Percentiles rank a stretch among this genome's conserved stretches.
These are phyloP conservation scores for Aspergillus biplanus DNA, from an alignment of 495 filamentous ascomycete species.

Conservation along the genomic window DNA sequence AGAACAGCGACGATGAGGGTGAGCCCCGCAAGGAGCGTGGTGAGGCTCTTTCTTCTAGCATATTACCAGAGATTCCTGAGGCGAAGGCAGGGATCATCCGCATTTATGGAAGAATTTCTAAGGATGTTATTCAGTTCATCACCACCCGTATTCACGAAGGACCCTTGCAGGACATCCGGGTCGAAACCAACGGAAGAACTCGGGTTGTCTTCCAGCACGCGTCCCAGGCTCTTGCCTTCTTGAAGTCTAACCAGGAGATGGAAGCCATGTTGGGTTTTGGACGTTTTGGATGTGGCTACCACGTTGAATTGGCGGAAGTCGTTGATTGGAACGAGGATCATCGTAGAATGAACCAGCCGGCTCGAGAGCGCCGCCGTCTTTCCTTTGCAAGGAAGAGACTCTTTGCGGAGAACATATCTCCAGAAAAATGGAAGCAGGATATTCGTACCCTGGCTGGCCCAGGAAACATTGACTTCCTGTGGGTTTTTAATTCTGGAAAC, in stretches of 20 bases:
- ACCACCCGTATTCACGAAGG: conserved; percentile 40
- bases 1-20: conserved; percentile 23
- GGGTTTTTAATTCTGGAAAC: conserved; percentile 43
- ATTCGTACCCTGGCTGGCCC: conserved; percentile 34
- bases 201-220: conserved; percentile 36
- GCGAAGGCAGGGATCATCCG: conserved; percentile 35
- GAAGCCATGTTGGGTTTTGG: conserved; percentile 27
- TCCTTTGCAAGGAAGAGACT: conserved; percentile 39
- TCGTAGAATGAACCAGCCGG: conserved; percentile 38
- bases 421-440: conserved; percentile 36
- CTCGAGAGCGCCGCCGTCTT: conserved; percentile 40
- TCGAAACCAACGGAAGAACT: conserved; percentile 28
- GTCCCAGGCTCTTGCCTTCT: conserved; percentile 32
- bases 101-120: conserved; percentile 25
- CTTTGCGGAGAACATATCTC: conserved; percentile 33
- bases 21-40: background rate
- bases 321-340: conserved; percentile 38
- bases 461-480: conserved; percentile 38
- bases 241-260: conserved; percentile 34
- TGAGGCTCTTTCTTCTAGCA: conserved; percentile 5
- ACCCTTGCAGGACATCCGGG: conserved; percentile 33
- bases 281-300: conserved; percentile 34
- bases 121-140: conserved; percentile 28
- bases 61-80: conserved; percentile 23
- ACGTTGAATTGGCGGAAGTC: conserved; percentile 30